phyloP scores from a whole-genome alignment of 2,329 filamentous ascomycete genomes.

The Fusarium sp. region DNA sequence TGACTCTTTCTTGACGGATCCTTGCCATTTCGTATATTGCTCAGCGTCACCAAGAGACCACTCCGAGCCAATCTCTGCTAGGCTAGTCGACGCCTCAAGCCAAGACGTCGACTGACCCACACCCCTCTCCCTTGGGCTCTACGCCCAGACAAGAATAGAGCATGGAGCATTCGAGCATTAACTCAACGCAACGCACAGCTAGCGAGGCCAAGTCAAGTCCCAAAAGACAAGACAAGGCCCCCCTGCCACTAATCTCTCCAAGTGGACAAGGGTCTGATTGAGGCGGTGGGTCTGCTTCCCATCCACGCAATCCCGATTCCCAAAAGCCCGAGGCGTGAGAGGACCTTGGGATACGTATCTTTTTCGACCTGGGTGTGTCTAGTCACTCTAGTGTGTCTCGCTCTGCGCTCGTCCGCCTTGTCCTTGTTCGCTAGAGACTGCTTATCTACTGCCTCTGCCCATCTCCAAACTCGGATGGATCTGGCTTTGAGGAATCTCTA shows the following conservation, averaged over 20 bases:
- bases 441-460: slow-evolving; percentile 46
- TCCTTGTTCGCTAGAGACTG: slow-evolving; percentile 37
- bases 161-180: slow-evolving; percentile 9
- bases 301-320: slow-evolving; percentile 56
- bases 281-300: slow-evolving; percentile 27
- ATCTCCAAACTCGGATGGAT: slow-evolving; percentile 38
- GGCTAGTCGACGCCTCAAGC: slow-evolving; percentile 47
- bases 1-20: slow-evolving; percentile 58
- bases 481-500: slow-evolving; percentile 45
- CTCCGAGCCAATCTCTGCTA: slow-evolving; percentile 49
- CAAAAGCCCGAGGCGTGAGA: slow-evolving; percentile 49
- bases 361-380: slow-evolving; percentile 34
- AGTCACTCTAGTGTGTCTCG: slow-evolving; percentile 33
- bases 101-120: slow-evolving; percentile 47
- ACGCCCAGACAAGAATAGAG: slow-evolving; percentile 60
- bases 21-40: slow-evolving; percentile 64
- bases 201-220: slow-evolving; percentile 9
- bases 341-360: slow-evolving; percentile 40
- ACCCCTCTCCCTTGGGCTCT: slow-evolving; percentile 27
- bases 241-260: slow-evolving; percentile 55
- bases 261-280: slow-evolving; percentile 50
- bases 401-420: slow-evolving; percentile 45
- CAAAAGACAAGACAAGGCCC: slow-evolving; percentile 49
- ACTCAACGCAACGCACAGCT: slow-evolving; percentile 46
- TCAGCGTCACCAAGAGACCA: slow-evolving; percentile 58